These are phyloP conservation scores for Hypoxylon sp. DNA, from an alignment of 2,329 filamentous ascomycete genomes.

Conservation along the genomic window DNA sequence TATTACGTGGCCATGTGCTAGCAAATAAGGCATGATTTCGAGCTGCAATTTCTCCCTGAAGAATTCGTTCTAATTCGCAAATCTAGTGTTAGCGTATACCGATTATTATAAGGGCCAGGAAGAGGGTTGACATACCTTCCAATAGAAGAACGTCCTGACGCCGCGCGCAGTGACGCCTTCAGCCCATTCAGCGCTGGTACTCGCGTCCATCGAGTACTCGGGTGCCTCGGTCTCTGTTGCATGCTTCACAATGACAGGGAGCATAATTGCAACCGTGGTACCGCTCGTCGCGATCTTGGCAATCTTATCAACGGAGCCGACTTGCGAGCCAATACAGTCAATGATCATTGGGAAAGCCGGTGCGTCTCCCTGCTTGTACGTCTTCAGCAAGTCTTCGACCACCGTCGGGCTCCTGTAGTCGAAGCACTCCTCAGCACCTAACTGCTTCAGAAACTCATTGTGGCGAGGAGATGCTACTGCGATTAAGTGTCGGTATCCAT, in stretches of 20 bases:
- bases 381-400: constrained; percentile 53
- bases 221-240: constrained; percentile 64
- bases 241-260: constrained; percentile 71
- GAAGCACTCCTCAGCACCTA: constrained; percentile 64
- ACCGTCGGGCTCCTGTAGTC: constrained; percentile 61
- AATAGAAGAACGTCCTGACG: constrained; percentile 70
- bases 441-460: constrained; percentile 59
- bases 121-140: constrained; percentile 57
- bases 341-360: constrained; percentile 62
- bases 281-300: constrained; percentile 65
- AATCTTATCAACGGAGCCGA: constrained; percentile 64
- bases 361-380: constrained; percentile 39
- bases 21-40: constrained; percentile 67
- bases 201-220: constrained; percentile 68
- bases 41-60: constrained; percentile 69
- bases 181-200: constrained; percentile 62
- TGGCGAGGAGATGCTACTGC: constrained; percentile 63
- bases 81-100: constrained; percentile 6
- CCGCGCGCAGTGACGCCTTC: constrained; percentile 67
- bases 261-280: constrained; percentile 68
- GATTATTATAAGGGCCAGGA: neutral
- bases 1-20: constrained; percentile 57
- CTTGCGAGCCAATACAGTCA: constrained; percentile 69
- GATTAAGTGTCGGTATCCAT: constrained; percentile 67
- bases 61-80: constrained; percentile 63